Percentiles rank a stretch among this genome's conserved stretches.
Conservation (phyloP, 805 yeast species). For the Jamesozyma gamospora region DNA sequence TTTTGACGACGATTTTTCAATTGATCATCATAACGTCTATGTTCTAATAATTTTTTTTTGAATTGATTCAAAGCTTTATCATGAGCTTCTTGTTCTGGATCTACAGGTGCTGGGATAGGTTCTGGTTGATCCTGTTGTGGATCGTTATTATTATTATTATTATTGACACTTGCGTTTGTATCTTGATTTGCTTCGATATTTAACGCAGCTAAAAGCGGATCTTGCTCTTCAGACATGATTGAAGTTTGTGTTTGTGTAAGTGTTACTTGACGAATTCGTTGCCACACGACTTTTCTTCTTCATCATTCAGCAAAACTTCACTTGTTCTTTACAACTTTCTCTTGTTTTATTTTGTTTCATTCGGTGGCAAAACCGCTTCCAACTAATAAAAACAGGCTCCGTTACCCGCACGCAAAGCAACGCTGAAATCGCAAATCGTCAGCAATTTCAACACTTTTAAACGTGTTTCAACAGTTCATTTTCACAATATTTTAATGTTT, state of each 20-base stretch:
- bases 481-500: too few relatives aligned
- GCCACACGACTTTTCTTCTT: too few relatives aligned
- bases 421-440: too few relatives aligned
- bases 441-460: too few relatives aligned
- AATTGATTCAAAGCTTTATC: conserved; percentile 67
- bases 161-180: conserved; percentile 2
- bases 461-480: too few relatives aligned
- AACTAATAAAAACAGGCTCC: too few relatives aligned
- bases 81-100: conserved; percentile 48
- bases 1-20: conserved; percentile 73
- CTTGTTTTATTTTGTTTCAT: background rate
- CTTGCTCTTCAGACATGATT: conserved; percentile 52
- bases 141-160: conserved; percentile 11
- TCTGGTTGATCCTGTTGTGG: conserved; percentile 9
- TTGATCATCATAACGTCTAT: conserved; percentile 88
- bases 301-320: too few relatives aligned
- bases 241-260: background rate
- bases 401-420: too few relatives aligned
- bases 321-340: too few relatives aligned
- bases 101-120: conserved; percentile 32
- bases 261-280: too few relatives aligned
- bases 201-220: conserved; percentile 67
- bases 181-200: conserved; percentile 6
- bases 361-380: background rate
- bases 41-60: conserved; percentile 81